Percentiles rank a stretch among this genome's conserved stretches.
These are phyloP conservation scores for Yarrowia hollandica DNA, from an alignment of 805 yeast genomes.

Conservation along the genomic window DNA sequence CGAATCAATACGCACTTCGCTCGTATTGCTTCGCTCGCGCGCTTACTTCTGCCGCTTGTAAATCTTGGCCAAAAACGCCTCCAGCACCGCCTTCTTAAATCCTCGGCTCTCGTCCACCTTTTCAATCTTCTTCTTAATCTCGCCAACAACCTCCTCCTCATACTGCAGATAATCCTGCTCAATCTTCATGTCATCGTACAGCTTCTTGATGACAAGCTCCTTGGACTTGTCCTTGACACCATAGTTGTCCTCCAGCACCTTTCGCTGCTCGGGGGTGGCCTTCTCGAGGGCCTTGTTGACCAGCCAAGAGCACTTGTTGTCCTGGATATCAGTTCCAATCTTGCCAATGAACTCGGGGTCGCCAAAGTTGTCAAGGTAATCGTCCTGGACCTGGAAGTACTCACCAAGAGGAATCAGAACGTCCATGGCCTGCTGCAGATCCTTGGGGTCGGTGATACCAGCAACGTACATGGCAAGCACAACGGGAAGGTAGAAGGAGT, in stretches of 20 bases:
- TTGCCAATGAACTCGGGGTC: conserved; percentile 97
- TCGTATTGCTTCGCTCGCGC: neutral
- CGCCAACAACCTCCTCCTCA: conserved; percentile 73
- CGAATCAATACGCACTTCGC: no score
- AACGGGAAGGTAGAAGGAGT: conserved; percentile 95
- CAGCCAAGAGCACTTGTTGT: conserved; percentile 98
- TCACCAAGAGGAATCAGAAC: conserved; percentile 94
- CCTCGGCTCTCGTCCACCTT: conserved; percentile 86
- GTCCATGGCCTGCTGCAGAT: conserved; percentile 83
- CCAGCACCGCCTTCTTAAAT: conserved; percentile 83
- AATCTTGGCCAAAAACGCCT: conserved; percentile 81
- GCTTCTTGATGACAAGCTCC: conserved; percentile 69
- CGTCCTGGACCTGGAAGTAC: conserved; percentile 98
- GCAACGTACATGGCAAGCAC: conserved; percentile 94
- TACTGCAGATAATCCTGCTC: conserved; percentile 71
- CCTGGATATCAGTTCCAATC: conserved; percentile 97
- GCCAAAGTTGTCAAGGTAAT: conserved; percentile 94
- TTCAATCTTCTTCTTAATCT: conserved; percentile 65
- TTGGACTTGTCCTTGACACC: conserved; percentile 73
- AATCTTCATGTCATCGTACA: conserved; percentile 73
- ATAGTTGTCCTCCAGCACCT: conserved; percentile 79
- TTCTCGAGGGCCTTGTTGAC: conserved; percentile 86
- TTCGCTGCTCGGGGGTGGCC: conserved; percentile 78
- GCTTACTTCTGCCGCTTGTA: conserved; percentile 86
- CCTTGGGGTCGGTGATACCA: conserved; percentile 67